phyloP scores from a whole-genome alignment of 2,329 filamentous ascomycete species.

The Fusarium transvaalense region DNA sequence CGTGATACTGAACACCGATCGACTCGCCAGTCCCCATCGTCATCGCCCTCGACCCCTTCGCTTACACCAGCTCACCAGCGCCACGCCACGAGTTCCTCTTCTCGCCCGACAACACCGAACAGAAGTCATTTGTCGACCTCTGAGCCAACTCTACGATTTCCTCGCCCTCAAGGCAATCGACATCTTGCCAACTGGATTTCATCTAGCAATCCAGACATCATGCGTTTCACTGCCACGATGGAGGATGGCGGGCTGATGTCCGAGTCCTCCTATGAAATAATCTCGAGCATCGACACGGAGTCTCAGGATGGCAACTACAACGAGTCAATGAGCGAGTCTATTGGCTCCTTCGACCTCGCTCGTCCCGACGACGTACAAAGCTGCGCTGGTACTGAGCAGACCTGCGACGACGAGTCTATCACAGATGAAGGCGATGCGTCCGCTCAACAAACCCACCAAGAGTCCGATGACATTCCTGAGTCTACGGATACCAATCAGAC shows the following conservation, averaged over 20 bases:
- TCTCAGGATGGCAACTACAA: constrained; percentile 63
- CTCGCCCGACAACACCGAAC: constrained; percentile 36
- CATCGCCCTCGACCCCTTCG: constrained; percentile 41
- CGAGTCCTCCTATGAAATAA: constrained; percentile 70
- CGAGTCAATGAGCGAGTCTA: constrained; percentile 63
- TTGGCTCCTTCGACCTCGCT: constrained; percentile 63
- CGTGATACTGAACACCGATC: constrained; percentile 51
- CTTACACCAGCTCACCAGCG: constrained; percentile 40
- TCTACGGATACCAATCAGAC: constrained; percentile 15
- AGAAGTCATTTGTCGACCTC: constrained; percentile 54
- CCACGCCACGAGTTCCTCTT: constrained; percentile 32
- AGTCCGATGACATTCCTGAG: constrained; percentile 30
- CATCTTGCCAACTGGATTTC: constrained; percentile 71
- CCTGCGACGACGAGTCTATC: constrained; percentile 59
- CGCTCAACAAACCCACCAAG: constrained; percentile 14
- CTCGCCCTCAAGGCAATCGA: constrained; percentile 66
- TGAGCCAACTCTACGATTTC: constrained; percentile 67
- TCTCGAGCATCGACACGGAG: constrained; percentile 66
- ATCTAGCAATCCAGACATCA: constrained; percentile 68
- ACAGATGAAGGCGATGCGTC: constrained; percentile 51
- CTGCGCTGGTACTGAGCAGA: constrained; percentile 62
- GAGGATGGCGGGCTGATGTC: constrained; percentile 63
- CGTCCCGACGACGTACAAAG: constrained; percentile 66
- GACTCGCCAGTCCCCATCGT: constrained; percentile 38
- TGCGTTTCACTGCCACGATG: constrained; percentile 60